Percentiles rank a stretch among this genome's conserved stretches.
phyloP scores from a whole-genome alignment of 2,329 filamentous ascomycete species.

The Alternaria panax region DNA sequence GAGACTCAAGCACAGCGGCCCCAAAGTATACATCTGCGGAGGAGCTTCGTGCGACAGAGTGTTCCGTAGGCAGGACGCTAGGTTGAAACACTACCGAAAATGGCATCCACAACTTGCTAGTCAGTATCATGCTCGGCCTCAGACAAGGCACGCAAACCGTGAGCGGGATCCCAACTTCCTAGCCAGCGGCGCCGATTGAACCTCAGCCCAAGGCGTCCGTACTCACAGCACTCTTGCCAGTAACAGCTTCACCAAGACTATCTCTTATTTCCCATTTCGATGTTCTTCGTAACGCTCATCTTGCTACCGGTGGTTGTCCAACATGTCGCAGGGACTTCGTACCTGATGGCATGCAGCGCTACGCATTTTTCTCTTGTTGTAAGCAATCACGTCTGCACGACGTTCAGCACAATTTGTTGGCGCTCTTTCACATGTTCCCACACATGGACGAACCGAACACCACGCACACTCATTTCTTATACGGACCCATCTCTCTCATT shows the following conservation, averaged over 20 bases:
- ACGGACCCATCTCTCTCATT: neutral
- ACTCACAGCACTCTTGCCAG: neutral
- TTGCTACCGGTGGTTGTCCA: neutral
- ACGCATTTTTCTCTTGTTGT: neutral
- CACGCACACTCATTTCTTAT: accelerated
- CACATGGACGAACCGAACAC: neutral
- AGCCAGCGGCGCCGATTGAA: neutral
- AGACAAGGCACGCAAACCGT: neutral
- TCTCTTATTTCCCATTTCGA: neutral
- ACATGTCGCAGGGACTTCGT: neutral
- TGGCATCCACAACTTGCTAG: neutral
- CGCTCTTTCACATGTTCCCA: neutral
- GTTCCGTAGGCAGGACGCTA: neutral
- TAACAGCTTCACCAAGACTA: neutral
- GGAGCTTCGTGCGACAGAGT: neutral
- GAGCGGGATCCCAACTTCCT: neutral
- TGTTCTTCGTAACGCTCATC: neutral
- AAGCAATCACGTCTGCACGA: neutral
- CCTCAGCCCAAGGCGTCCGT: neutral
- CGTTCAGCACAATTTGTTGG: neutral
- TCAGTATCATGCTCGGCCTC: neutral
- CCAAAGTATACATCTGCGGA: neutral
- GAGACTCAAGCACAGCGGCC: neutral
- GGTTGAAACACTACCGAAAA: neutral
- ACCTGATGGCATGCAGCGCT: neutral